Percentiles rank a stretch among this genome's conserved stretches.
Conservation (phyloP, 75 land plant species). For the Selaginella tamariscina region DNA sequence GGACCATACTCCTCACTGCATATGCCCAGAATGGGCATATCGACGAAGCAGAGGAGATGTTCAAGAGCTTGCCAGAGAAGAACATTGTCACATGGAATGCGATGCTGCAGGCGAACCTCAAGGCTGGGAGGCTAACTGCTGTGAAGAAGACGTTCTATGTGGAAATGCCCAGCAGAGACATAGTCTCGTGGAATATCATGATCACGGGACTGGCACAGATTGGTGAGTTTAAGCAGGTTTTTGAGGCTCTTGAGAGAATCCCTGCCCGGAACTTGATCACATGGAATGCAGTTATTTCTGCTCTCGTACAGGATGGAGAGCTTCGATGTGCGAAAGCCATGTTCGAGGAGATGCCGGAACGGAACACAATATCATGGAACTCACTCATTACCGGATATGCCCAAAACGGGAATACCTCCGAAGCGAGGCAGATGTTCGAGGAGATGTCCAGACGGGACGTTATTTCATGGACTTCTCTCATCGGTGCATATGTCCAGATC, state of each 20-base stretch:
- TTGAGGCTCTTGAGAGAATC: too few species aligned
- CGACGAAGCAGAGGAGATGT: neutral
- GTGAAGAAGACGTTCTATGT: too few species aligned
- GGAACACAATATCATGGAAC: neutral
- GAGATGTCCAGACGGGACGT: neutral
- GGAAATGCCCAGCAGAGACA: too few species aligned
- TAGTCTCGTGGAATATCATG: neutral
- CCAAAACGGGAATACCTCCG: neutral
- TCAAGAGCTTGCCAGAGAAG: neutral
- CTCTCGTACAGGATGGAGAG: too few species aligned
- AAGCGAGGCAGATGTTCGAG: neutral
- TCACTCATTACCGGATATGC: neutral
- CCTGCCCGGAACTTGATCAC: too few species aligned
- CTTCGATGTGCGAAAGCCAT: neutral
- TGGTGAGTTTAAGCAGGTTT: conserved; percentile 6
- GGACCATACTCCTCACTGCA: neutral
- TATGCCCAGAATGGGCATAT: neutral
- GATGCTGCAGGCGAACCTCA: too few species aligned
- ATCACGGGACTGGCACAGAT: conserved; percentile 12
- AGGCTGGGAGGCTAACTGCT: too few species aligned
- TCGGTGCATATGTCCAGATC: neutral
- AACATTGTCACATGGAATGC: too few species aligned
- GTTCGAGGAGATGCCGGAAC: neutral
- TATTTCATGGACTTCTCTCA: neutral
- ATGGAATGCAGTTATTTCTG: too few species aligned